These are phyloP conservation scores for Dryadomyces sulphureus DNA, from an alignment of 2,329 filamentous ascomycete species.

Conservation along the genomic window DNA sequence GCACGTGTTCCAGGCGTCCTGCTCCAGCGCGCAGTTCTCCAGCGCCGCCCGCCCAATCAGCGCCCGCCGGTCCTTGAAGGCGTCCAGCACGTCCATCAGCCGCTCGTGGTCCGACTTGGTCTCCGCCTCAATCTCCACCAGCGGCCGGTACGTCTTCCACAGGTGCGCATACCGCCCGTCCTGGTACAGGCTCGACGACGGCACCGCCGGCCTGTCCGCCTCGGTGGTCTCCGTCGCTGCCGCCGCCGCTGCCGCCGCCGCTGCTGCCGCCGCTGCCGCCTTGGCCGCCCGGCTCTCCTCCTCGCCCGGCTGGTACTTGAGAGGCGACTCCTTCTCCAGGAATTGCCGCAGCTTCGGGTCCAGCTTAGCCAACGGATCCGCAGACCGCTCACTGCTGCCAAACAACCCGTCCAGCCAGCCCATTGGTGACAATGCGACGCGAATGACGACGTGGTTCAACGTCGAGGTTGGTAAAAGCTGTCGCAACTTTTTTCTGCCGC, in stretches of 20 bases:
- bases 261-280: conserved; percentile 10
- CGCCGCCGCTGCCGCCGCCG: conserved; percentile 6
- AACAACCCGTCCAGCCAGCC: conserved; percentile 43
- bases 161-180: conserved; percentile 64
- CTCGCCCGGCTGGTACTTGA: conserved; percentile 28
- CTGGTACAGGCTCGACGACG: conserved; percentile 36
- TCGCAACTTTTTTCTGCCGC: neutral
- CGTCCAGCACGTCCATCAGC: conserved; percentile 64
- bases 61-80: conserved; percentile 68
- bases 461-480: neutral
- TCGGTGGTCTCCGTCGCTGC: neutral
- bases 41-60: conserved; percentile 68
- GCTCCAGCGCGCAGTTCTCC: conserved; percentile 86
- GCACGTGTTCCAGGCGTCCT: conserved; percentile 70
- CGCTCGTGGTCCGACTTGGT: conserved; percentile 66
- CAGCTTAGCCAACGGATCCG: conserved; percentile 56
- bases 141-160: conserved; percentile 81
- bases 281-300: neutral
- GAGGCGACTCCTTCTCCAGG: conserved; percentile 66
- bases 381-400: conserved; percentile 23
- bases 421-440: conserved; percentile 22
- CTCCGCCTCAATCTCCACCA: conserved; percentile 51
- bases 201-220: conserved; percentile 19
- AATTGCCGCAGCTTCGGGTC: conserved; percentile 76
- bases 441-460: too few species aligned